A percentile compares a stretch with the other conserved stretches of the same genome.
phyloP scores from a whole-genome alignment of 2,329 filamentous ascomycete species.

The Pseudogymnoascus destructans region DNA sequence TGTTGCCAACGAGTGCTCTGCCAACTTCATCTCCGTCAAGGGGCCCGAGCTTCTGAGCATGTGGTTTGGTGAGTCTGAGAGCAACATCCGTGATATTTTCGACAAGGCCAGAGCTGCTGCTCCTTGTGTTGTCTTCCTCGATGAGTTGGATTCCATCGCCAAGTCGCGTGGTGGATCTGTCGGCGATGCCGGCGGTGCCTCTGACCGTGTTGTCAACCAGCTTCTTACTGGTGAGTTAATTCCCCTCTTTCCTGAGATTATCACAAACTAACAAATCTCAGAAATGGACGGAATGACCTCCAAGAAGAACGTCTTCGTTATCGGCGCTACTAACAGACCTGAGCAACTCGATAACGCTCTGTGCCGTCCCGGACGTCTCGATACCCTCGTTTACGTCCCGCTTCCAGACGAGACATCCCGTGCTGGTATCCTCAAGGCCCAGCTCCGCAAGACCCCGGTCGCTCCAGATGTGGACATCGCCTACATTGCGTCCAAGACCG shows the following conservation, averaged over 20 bases:
- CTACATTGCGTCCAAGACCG: constrained; percentile 91
- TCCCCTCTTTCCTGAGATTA: neutral
- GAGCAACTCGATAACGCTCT: constrained; percentile 97
- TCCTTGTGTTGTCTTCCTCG: constrained; percentile 96
- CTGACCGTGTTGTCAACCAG: constrained; percentile 99
- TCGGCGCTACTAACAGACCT: constrained; percentile 95
- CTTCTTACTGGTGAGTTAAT: constrained; percentile 71
- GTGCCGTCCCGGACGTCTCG: constrained; percentile 95
- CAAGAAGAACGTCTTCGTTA: constrained; percentile 99
- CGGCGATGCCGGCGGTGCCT: constrained; percentile 93
- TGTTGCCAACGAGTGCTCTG: constrained; percentile 96
- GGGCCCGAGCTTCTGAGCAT: constrained; percentile 95
- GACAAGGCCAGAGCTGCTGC: constrained; percentile 98
- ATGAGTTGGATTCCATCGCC: constrained; percentile 96
- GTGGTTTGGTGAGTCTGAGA: constrained; percentile 99
- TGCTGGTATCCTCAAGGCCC: constrained; percentile 80
- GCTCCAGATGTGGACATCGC: constrained; percentile 73
- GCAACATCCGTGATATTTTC: constrained; percentile 99
- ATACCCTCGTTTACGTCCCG: constrained; percentile 96
- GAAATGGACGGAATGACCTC: constrained; percentile 99
- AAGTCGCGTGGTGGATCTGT: constrained; percentile 96
- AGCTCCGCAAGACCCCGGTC: constrained; percentile 96
- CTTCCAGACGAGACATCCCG: constrained; percentile 86
- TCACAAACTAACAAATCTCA: constrained; percentile 34
- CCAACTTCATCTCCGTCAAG: constrained; percentile 99